phyloP scores from a whole-genome alignment of 345 rosid genomes.

The Schrenkiella parvula region DNA sequence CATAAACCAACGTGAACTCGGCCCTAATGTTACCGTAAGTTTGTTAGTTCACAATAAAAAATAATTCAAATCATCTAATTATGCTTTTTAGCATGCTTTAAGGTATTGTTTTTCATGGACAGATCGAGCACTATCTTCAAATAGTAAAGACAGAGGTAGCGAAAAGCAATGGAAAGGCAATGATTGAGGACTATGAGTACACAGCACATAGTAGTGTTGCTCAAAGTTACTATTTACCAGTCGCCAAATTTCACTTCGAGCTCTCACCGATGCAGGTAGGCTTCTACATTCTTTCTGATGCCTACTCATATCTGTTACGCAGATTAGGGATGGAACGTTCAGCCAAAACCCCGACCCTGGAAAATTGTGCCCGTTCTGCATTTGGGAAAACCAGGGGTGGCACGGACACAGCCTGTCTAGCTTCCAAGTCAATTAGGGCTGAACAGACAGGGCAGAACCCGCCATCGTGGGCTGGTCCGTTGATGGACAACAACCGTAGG shows the following conservation, averaged over 20 bases:
- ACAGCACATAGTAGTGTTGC: constrained; percentile 93
- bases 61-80: background rate
- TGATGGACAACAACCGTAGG: background rate
- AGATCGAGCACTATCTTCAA: constrained; percentile 99
- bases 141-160: constrained; percentile 87
- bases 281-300: background rate
- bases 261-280: constrained; percentile 98
- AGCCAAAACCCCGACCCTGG: background rate
- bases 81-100: constrained; percentile 3
- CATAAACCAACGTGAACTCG: constrained; percentile 69
- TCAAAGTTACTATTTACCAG: constrained; percentile 69
- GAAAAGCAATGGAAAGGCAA: constrained; percentile 41
- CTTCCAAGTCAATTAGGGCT: background rate
- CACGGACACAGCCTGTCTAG: background rate
- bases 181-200: constrained; percentile 87
- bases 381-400: background rate
- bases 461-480: background rate
- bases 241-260: constrained; percentile 87
- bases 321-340: background rate
- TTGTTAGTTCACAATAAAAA: background rate
- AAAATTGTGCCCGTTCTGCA: background rate
- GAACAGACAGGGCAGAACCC: background rate
- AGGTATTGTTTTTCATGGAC: constrained; percentile 24
- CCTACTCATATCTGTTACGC: constrained; percentile 12
- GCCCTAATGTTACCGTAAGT: constrained; percentile 96